Conservation (phyloP, 2,329 filamentous ascomycete species). For the Microascus cirrosus region DNA sequence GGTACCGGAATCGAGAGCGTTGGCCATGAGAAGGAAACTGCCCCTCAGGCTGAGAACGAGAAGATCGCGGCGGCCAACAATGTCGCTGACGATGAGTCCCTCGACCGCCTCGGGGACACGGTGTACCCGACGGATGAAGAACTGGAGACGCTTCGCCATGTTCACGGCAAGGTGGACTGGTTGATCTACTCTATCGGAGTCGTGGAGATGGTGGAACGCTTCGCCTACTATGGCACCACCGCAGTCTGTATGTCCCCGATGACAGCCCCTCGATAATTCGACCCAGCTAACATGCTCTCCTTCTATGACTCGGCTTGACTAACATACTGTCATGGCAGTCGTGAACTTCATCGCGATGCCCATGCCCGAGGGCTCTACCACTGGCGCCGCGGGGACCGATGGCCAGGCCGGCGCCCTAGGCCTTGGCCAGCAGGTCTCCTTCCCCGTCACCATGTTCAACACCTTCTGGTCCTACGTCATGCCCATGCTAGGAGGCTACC, state of each 20-base stretch:
- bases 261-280: background rate
- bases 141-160: constrained; percentile 36
- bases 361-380: constrained; percentile 40
- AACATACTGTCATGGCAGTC: constrained; percentile 13
- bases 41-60: constrained; percentile 6
- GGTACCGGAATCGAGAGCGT: background rate
- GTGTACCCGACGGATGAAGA: constrained; percentile 38
- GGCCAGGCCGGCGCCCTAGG: constrained; percentile 42
- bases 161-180: constrained; percentile 46
- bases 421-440: constrained; percentile 42
- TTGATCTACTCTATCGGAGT: constrained; percentile 53
- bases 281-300: background rate
- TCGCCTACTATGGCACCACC: constrained; percentile 60
- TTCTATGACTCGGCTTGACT: background rate
- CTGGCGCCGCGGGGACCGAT: constrained; percentile 31
- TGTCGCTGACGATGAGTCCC: constrained; percentile 2
- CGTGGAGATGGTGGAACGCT: constrained; percentile 60
- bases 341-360: constrained; percentile 54
- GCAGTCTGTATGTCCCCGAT: constrained; percentile 37
- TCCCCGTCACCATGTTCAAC: constrained; percentile 34
- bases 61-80: constrained; percentile 11
- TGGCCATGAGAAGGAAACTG: background rate
- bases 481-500: constrained; percentile 41
- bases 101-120: background rate
- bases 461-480: constrained; percentile 50